phyloP scores from a whole-genome alignment of 805 yeast genomes.

The Wickerhamiella sorbophila region DNA sequence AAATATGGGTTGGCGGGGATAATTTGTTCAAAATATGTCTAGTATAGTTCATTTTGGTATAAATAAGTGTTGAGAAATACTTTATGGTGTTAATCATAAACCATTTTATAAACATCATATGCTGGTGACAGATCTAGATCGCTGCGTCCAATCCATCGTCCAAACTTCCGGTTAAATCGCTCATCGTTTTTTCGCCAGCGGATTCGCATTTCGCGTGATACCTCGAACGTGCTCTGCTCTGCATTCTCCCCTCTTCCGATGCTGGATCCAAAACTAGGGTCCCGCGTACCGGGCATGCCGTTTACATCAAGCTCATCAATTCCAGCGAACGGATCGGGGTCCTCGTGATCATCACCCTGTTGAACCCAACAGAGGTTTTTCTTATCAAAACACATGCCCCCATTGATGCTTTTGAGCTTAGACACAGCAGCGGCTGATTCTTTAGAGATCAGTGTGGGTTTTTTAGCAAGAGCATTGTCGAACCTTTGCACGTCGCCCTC shows the following conservation, averaged over 20 bases:
- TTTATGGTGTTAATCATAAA: slow-evolving; percentile 8
- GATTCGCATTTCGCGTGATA: slow-evolving; percentile 9
- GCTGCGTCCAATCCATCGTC: slow-evolving; percentile 19
- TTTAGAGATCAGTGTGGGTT: slow-evolving; percentile 12
- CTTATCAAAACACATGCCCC: slow-evolving; percentile 18
- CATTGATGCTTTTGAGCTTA: background rate
- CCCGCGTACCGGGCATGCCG: background rate
- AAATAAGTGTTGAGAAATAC: too few relatives aligned
- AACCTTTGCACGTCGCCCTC: slow-evolving; percentile 15
- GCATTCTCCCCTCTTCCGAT: slow-evolving; percentile 15
- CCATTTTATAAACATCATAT: slow-evolving; percentile 18
- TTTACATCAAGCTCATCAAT: slow-evolving; percentile 12
- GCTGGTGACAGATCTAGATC: slow-evolving; percentile 5
- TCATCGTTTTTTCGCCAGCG: slow-evolving; percentile 19
- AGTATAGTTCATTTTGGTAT: too few relatives aligned
- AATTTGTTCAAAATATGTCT: too few relatives aligned
- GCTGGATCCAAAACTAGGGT: slow-evolving; percentile 10
- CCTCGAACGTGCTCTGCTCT: slow-evolving; percentile 15
- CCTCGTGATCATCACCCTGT: slow-evolving; percentile 9
- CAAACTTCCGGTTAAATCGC: slow-evolving; percentile 20
- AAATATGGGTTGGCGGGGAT: too few relatives aligned
- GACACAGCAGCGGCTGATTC: slow-evolving; percentile 1
- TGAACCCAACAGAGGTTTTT: slow-evolving; percentile 17
- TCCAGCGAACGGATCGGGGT: slow-evolving; percentile 18
- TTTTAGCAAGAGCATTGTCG: slow-evolving; percentile 8